A percentile compares a stretch with the other conserved stretches of the same genome.
Conservation (phyloP, 1,284 basidiomycete genomes). For the Cutaneotrichosporon dermatis region DNA sequence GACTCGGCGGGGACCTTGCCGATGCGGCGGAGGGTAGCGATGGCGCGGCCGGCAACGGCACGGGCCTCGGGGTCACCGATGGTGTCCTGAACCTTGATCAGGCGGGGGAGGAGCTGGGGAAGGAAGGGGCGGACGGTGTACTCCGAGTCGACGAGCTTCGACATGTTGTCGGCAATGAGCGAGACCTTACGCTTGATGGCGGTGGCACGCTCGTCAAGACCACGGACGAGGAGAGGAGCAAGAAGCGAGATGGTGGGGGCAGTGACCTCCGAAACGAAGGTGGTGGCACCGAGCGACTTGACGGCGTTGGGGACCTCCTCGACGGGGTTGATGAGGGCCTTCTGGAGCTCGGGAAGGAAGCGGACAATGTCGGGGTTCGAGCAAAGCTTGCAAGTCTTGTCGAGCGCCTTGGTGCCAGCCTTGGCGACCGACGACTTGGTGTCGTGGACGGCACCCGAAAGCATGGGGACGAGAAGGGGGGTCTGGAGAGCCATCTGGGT, state of each 20-base stretch:
- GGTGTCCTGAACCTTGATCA: slow-evolving; percentile 86
- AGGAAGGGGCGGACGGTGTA: slow-evolving; percentile 94
- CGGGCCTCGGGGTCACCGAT: slow-evolving; percentile 96
- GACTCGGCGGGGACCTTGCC: slow-evolving; percentile 74
- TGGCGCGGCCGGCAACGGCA: slow-evolving; percentile 78
- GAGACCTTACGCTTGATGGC: slow-evolving; percentile 95
- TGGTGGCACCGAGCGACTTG: slow-evolving; percentile 93
- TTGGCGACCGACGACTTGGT: slow-evolving; percentile 99
- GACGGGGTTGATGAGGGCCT: slow-evolving; percentile 96
- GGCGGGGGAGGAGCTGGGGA: slow-evolving; percentile 87
- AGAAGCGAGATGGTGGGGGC: slow-evolving; percentile 97
- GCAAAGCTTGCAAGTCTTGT: slow-evolving; percentile 60
- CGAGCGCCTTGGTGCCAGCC: slow-evolving; percentile 16
- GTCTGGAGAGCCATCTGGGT: slow-evolving; percentile 83
- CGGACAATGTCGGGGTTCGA: slow-evolving; percentile 92
- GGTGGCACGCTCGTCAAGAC: slow-evolving; percentile 90
- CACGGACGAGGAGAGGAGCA: slow-evolving; percentile 97
- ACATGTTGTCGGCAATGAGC: slow-evolving; percentile 97
- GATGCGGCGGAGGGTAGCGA: slow-evolving; percentile 86
- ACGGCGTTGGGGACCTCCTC: slow-evolving; percentile 98
- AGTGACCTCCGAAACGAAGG: slow-evolving; percentile 99
- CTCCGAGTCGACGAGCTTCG: slow-evolving; percentile 94
- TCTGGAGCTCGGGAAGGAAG: slow-evolving; percentile 93
- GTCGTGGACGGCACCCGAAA: slow-evolving; percentile 97
- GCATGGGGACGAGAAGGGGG: slow-evolving; percentile 93